These are phyloP conservation scores for Akanthomyces muscarius DNA, from an alignment of 2,329 filamentous ascomycete species.

Conservation along the genomic window DNA sequence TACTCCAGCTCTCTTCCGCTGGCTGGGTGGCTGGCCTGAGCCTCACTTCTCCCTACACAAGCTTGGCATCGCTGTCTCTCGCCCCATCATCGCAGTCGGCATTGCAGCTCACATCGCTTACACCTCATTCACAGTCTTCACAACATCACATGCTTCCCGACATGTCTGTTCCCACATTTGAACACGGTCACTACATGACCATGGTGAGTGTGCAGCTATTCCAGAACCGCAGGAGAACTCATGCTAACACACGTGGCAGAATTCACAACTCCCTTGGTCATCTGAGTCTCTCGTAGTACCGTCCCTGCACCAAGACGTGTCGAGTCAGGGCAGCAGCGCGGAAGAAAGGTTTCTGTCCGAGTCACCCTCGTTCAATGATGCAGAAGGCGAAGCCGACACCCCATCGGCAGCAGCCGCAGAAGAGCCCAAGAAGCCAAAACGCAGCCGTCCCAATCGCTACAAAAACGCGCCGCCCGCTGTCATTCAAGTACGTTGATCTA, in stretches of 20 bases:
- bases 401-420: neutral
- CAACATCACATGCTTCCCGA: neutral
- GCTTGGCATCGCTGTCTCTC: neutral
- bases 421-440: constrained; percentile 33
- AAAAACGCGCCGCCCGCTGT: constrained; percentile 49
- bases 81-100: neutral
- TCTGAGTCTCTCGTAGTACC: neutral
- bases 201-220: neutral
- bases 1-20: neutral
- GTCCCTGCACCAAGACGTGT: neutral
- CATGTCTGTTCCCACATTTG: neutral
- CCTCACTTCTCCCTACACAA: neutral
- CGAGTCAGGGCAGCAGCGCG: constrained; percentile 6
- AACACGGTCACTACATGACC: constrained; percentile 2
- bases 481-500: constrained; percentile 38
- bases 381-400: neutral
- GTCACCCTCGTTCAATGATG: neutral
- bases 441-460: constrained; percentile 50
- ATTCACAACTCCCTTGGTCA: constrained; percentile 4
- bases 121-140: constrained; percentile 3
- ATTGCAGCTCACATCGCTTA: neutral
- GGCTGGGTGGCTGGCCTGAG: constrained; percentile 1
- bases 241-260: neutral
- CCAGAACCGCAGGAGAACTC: neutral
- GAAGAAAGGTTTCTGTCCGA: neutral